Evolutionary conservation across 140 eudicot species (phyloP), one percentile per base, ranked within the genome.

Genomic region (Ambrosia hybrid): DNA sequence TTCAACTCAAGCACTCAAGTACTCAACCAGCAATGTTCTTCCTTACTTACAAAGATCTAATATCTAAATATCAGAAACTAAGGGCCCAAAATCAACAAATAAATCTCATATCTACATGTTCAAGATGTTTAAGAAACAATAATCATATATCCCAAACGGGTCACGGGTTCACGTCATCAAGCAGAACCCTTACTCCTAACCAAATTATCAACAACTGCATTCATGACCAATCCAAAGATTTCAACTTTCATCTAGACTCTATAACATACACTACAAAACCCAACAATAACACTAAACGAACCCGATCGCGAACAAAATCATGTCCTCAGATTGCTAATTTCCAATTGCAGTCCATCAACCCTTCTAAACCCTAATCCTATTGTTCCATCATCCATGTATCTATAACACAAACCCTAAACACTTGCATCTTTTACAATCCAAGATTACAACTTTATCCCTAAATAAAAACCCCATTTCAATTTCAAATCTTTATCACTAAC

Each of bases 111-210:
- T 60, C 48, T 13, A 60, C 39, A 34, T 49, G 62, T 66, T 21
- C 13, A 73, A 45, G 67, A 57, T 43, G 57, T 57, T 41, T 57
- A 43, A 3, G 46, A 70, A 39, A 56, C 51, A 43, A 21, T 3
- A 75, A 66, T 41, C 67, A 66, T 75, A 41, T 45, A 75, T 56
- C 21, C 45, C 73, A 74, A 73, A 74, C 5, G 57, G 73, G 71
- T 26, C 79, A 74, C 5, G 57, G 73, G 71, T 26, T 48, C 21
- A 62, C 0, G 26, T 21, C 1, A 21, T 21, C 26, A 21, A 21
- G 26, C 26, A 21, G 26, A 21, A 21, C 26, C 26, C 26, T 21
- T 21, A 21, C 26, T 21, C 26, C 26, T 21, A 21, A 21, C 26
- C 26, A 21, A 0, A 21, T 21, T 21, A 21, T 21, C 26, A 21